Evolutionary conservation across 2,329 filamentous ascomycete genomes (phyloP).

Genomic region (Chaetomium sp.): DNA sequence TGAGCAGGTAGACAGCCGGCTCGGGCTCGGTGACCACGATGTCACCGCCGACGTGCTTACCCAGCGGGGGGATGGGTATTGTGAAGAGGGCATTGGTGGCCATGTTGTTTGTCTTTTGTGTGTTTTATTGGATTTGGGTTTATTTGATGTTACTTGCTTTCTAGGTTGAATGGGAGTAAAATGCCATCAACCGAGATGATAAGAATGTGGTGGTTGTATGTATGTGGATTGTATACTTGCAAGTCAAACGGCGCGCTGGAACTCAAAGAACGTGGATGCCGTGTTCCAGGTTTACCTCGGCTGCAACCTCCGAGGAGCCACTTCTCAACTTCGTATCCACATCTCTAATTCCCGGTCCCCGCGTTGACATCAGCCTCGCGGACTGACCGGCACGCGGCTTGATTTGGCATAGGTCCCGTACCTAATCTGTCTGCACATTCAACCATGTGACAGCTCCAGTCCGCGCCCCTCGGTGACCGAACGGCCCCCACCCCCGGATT

Average conservation of each 20-base stretch:
- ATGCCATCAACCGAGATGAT: neutral
- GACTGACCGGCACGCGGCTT: neutral
- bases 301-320: neutral
- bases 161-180: neutral
- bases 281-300: slow-evolving; percentile 2
- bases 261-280: neutral
- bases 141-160: neutral
- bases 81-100: slow-evolving; percentile 56
- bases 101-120: neutral
- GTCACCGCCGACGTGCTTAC: slow-evolving; percentile 54
- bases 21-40: slow-evolving; percentile 65
- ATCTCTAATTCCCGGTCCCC: neutral
- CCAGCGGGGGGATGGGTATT: slow-evolving; percentile 55
- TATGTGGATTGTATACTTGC: neutral
- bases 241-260: neutral
- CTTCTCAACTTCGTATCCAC: neutral
- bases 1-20: slow-evolving; percentile 69
- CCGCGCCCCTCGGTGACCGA: neutral
- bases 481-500: neutral
- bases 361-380: neutral
- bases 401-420: neutral
- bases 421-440: neutral
- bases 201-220: neutral
- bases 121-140: neutral
- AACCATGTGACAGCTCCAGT: slow-evolving; percentile 3